Base-by-base conservation (phyloP, 179 eudicot species). In the Actinidia arguta region DNA sequence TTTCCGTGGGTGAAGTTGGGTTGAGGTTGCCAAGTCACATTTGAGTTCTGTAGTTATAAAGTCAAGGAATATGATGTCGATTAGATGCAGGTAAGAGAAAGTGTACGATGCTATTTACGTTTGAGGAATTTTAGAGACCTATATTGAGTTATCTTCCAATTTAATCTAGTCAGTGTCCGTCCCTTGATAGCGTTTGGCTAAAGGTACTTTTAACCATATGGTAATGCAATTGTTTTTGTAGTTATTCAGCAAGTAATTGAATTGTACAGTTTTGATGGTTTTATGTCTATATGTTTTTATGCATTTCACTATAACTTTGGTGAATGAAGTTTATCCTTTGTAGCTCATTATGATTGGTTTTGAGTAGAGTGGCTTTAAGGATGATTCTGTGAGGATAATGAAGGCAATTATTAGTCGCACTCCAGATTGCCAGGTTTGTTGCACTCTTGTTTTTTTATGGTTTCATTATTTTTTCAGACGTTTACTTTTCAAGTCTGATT, bases 301-400 rank as follows among this genome's bases (percentile, higher is more conserved):
- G 44, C 20, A 25, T 8, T 48, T 25, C 13, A 0, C 31, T 44
- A 64, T 4, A 18, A 52, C 44, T 27, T 27, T 7, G 58, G 76
- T 8, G 76, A 31, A 74, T 24, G 24, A 17, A 42, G 14, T 68
- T 78, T 46, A 4, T 67, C 13, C 58, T 76, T 36, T 56, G 24
- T 66, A 64, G 18, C 67, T 73, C 22, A 67, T 54, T 70, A 58
- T 8, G 31, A 47, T 78, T 61, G 36, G 46, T 63, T 50, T 25
- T 70, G 18, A 86, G 79, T 85, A 96, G 99, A 89, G 92, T 88
- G 99, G 99, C 50, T 96, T 96, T 75, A 89, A 85, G 89, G 98
- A 93, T 84, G 98, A 94, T 78, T 96, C 99, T 46, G 62, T 92
- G 83, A 94, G 89, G 87, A 93, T 94, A 76, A 93, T 96, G 94